These are phyloP conservation scores for Ophiostoma himal-ulmi DNA, from an alignment of 2,329 filamentous ascomycete species.

Conservation along the genomic window DNA sequence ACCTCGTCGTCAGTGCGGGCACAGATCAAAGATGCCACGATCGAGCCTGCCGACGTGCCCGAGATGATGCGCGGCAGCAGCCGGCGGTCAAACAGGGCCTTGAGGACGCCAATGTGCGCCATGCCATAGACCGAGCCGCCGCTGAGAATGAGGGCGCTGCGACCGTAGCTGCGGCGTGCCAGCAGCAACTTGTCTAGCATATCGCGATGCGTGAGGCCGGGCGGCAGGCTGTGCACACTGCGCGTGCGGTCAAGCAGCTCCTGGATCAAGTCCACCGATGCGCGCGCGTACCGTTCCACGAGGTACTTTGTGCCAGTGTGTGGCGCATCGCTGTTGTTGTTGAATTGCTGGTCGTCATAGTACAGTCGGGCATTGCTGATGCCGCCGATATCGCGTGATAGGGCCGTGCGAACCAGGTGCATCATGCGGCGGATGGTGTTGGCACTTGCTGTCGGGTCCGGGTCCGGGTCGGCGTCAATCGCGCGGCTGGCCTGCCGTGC, in stretches of 20 bases:
- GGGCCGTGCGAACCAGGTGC: slow-evolving; percentile 69
- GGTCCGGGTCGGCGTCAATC: neutral
- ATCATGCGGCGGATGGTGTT: slow-evolving; percentile 56
- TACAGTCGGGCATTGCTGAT: slow-evolving; percentile 83
- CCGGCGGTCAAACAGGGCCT: slow-evolving; percentile 67
- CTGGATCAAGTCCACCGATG: slow-evolving; percentile 67
- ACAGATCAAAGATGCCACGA: slow-evolving; percentile 76
- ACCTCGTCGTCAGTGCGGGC: slow-evolving; percentile 73
- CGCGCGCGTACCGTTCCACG: slow-evolving; percentile 81
- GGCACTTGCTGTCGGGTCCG: neutral
- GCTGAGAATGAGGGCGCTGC: slow-evolving; percentile 74
- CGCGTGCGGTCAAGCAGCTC: slow-evolving; percentile 55
- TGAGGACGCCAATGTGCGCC: slow-evolving; percentile 84
- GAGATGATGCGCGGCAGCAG: slow-evolving; percentile 82
- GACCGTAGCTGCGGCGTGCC: slow-evolving; percentile 74
- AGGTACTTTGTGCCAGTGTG: slow-evolving; percentile 80
- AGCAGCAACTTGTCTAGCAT: slow-evolving; percentile 63
- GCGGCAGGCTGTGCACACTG: slow-evolving; percentile 42
- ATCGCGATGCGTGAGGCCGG: slow-evolving; percentile 53
- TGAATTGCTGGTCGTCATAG: slow-evolving; percentile 52
- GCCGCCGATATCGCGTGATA: slow-evolving; percentile 75
- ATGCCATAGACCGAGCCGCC: slow-evolving; percentile 87
- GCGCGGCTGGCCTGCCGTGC: slow-evolving; percentile 45
- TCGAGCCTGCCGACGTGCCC: slow-evolving; percentile 80
- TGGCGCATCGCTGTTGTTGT: neutral